Percentiles rank a stretch among this genome's conserved stretches.
Conservation (phyloP, 2,329 filamentous ascomycete genomes). For the Fusarium sp. region DNA sequence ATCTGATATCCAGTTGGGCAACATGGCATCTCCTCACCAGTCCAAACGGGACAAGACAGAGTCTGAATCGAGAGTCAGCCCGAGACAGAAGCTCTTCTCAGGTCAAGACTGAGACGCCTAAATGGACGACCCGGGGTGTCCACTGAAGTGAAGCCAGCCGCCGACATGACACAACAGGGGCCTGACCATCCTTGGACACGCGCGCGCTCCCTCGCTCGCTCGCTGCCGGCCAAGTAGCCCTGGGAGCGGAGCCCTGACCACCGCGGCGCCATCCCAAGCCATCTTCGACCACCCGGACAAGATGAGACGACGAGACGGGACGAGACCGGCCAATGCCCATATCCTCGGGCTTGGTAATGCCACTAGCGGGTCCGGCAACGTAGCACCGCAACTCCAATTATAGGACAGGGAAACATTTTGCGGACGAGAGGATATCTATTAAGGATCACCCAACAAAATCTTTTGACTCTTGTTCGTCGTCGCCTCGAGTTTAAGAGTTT, state of each 20-base stretch:
- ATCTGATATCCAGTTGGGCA: slow-evolving; percentile 9
- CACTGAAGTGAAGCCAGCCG: neutral
- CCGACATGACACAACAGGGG: slow-evolving; percentile 11
- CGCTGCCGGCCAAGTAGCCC: slow-evolving; percentile 12
- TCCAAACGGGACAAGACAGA: slow-evolving; percentile 8
- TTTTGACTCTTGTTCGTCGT: neutral
- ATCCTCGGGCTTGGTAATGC: slow-evolving; percentile 17
- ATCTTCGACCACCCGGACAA: slow-evolving; percentile 6
- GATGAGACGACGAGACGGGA: neutral
- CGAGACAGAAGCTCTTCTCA: neutral
- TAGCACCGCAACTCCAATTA: slow-evolving; percentile 1
- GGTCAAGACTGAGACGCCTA: neutral
- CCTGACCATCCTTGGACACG: slow-evolving; percentile 18
- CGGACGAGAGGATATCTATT: slow-evolving; percentile 9
- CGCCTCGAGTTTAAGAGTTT: neutral
- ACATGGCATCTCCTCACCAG: slow-evolving; percentile 15
- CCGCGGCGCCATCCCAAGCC: slow-evolving; percentile 4
- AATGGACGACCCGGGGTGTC: neutral
- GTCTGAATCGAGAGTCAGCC: neutral
- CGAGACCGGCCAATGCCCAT: slow-evolving; percentile 7
- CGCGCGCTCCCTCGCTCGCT: neutral
- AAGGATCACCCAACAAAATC: slow-evolving; percentile 5
- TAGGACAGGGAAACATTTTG: neutral
- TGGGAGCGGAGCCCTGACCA: neutral
- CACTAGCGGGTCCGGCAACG: neutral